Conservation (phyloP, 371 early-diverging fungal genomes). For the Apophysomyces variabilis region DNA sequence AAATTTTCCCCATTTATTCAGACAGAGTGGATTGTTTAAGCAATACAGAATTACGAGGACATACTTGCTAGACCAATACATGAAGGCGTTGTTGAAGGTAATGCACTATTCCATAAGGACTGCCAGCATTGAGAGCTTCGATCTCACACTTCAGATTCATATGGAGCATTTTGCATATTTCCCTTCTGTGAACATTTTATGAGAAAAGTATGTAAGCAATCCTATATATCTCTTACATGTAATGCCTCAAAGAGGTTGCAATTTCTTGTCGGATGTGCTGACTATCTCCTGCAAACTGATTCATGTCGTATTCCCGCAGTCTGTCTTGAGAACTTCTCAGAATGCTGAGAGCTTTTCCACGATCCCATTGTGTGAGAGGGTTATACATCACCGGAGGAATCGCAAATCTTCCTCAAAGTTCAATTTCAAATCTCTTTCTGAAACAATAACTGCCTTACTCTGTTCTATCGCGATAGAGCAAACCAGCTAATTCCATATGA, state of each 20-base stretch:
- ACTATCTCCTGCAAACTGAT: constrained; percentile 15
- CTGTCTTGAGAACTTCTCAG: constrained; percentile 21
- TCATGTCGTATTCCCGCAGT: constrained; percentile 16
- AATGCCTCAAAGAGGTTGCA: constrained; percentile 15
- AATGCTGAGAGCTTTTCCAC: constrained; percentile 29
- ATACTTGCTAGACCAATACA: neutral
- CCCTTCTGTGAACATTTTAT: constrained; percentile 17
- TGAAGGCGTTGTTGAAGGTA: constrained; percentile 11
- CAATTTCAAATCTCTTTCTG: neutral
- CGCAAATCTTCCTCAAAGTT: constrained; percentile 16
- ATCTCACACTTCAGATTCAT: constrained; percentile 39
- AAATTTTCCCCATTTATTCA: no score
- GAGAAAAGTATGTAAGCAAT: neutral
- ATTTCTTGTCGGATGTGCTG: constrained; percentile 10
- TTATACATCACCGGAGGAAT: constrained; percentile 24
- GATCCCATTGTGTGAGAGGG: constrained; percentile 25
- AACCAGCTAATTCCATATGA: constrained; percentile 35
- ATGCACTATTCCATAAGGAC: constrained; percentile 16
- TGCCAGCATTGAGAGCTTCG: constrained; percentile 30
- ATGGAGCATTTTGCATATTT: constrained; percentile 30
- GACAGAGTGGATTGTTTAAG: no score
- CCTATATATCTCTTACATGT: constrained; percentile 14
- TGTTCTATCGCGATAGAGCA: constrained; percentile 33
- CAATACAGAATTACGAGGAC: neutral
- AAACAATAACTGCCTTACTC: constrained; percentile 9